phyloP scores from a whole-genome alignment of 2,329 filamentous ascomycete genomes.

The Pyrenochaeta sp. region DNA sequence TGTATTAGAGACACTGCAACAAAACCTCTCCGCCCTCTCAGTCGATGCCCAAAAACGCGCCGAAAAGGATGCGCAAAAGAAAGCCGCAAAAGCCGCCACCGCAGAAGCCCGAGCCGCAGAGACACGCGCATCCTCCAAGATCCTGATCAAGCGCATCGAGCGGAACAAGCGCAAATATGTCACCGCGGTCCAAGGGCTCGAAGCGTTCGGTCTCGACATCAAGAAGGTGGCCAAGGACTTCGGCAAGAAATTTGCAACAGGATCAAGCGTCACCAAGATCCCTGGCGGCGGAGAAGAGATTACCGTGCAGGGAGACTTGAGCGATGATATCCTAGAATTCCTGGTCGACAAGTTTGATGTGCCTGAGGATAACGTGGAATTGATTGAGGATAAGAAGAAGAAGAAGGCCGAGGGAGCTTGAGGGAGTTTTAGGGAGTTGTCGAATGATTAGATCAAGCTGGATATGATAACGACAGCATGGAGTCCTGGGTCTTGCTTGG shows the following conservation, averaged over 20 bases:
- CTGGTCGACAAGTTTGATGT: constrained; percentile 88
- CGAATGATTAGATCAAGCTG: not conserved
- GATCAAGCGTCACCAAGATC: constrained; percentile 88
- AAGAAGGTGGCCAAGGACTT: constrained; percentile 98
- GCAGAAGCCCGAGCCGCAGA: constrained; percentile 84
- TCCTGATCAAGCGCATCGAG: constrained; percentile 96
- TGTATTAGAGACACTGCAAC: constrained; percentile 69
- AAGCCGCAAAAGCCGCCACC: constrained; percentile 90
- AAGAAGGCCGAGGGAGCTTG: constrained; percentile 58
- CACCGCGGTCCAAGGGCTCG: constrained; percentile 88
- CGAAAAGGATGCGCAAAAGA: constrained; percentile 95
- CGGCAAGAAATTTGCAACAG: constrained; percentile 98
- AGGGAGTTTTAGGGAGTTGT: not conserved
- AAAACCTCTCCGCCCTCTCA: constrained; percentile 84
- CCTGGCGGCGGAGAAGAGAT: constrained; percentile 91
- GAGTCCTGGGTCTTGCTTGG: no score
- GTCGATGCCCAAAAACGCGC: constrained; percentile 93
- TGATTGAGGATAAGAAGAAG: constrained; percentile 96
- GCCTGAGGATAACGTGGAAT: constrained; percentile 92
- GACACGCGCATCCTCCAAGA: constrained; percentile 79
- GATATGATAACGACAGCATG: not conserved
- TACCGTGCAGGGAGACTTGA: constrained; percentile 95
- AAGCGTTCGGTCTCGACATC: constrained; percentile 88
- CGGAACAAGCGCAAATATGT: constrained; percentile 98
- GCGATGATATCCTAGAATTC: constrained; percentile 92